Evolutionary conservation across 164 flowering plant species (phyloP).

Genomic region (Vitis rupestris): DNA sequence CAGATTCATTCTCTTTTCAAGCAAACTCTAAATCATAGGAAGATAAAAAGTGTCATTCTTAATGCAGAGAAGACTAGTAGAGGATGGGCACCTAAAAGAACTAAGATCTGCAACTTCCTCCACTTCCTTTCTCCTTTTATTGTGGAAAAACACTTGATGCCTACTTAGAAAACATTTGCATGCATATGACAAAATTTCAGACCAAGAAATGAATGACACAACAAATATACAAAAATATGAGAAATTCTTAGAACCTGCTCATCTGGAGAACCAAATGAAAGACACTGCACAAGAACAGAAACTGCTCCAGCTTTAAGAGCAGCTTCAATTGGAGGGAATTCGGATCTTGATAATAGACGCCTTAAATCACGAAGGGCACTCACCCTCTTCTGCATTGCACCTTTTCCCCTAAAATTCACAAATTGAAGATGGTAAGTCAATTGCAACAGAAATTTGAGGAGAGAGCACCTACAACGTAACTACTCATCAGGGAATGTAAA

Average conservation of each 20-base stretch:
- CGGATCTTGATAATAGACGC: conserved; percentile 80
- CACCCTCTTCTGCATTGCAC: conserved; percentile 69
- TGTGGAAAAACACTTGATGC: background rate
- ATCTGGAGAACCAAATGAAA: no score
- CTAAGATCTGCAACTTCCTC: background rate
- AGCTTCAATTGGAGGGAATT: conserved; percentile 15
- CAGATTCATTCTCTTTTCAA: background rate
- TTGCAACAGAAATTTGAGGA: background rate
- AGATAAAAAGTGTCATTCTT: background rate
- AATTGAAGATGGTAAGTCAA: conserved; percentile 2
- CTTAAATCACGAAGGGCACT: conserved; percentile 75
- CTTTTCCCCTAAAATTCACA: conserved; percentile 68
- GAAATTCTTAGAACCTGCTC: no score
- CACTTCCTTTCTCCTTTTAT: background rate
- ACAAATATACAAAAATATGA: no score
- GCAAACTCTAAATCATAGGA: background rate
- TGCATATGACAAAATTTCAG: background rate
- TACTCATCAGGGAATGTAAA: background rate
- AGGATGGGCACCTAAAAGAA: background rate
- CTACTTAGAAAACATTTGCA: background rate
- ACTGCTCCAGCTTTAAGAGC: no score
- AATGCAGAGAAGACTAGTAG: background rate
- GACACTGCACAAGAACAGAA: no score
- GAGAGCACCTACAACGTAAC: background rate
- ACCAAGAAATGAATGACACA: no score